Conservation (phyloP, 768 basidiomycete species). For the Hortiboletus campestris region DNA sequence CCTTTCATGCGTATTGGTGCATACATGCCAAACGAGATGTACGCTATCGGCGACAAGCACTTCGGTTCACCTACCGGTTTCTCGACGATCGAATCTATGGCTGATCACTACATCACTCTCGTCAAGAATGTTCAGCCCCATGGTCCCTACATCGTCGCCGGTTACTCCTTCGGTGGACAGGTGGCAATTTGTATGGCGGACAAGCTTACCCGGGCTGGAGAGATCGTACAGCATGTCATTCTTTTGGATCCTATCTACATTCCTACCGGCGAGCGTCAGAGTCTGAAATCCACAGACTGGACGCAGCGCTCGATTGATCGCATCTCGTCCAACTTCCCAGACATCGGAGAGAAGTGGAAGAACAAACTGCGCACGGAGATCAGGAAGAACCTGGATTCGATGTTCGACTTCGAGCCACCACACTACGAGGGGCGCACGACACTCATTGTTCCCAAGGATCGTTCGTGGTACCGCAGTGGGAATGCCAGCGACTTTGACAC, state of each 20-base stretch:
- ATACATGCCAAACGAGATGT: slow-evolving; percentile 33
- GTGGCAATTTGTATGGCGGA: slow-evolving; percentile 30
- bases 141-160: slow-evolving; percentile 27
- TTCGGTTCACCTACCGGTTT: slow-evolving; percentile 31
- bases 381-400: slow-evolving; percentile 32
- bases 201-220: slow-evolving; percentile 24
- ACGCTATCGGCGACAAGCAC: slow-evolving; percentile 33
- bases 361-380: slow-evolving; percentile 30
- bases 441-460: slow-evolving; percentile 31
- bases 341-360: slow-evolving; percentile 33
- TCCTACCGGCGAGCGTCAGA: slow-evolving; percentile 25
- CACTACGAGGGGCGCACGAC: slow-evolving; percentile 24
- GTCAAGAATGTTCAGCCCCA: slow-evolving; percentile 24
- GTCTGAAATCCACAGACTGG: slow-evolving; percentile 32
- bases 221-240: slow-evolving; percentile 24
- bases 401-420: slow-evolving; percentile 32
- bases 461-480: slow-evolving; percentile 32
- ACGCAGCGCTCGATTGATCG: slow-evolving; percentile 30
- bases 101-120: slow-evolving; percentile 32
- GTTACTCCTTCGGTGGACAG: slow-evolving; percentile 31
- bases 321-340: slow-evolving; percentile 30
- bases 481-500: slow-evolving; percentile 29
- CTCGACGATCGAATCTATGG: slow-evolving; percentile 30
- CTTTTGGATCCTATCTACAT: slow-evolving; percentile 33
- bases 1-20: slow-evolving; percentile 33